phyloP scores from a whole-genome alignment of 163 green algal species.

The Coccomyxa subellipsoidea region DNA sequence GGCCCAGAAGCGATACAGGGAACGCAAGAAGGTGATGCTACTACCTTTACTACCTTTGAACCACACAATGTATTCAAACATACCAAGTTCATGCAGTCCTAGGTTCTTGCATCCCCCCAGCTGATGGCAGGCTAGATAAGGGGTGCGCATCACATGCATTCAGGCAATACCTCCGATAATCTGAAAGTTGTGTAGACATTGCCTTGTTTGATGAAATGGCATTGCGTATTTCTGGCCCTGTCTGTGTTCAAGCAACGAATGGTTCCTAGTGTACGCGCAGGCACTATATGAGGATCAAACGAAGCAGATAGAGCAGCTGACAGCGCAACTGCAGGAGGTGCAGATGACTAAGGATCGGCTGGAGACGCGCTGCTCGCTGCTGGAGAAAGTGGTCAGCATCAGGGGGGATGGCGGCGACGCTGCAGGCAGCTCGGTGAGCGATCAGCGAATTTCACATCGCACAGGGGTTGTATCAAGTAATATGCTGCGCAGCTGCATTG shows the following conservation, averaged over 20 bases:
- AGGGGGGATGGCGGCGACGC: background rate
- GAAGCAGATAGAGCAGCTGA: background rate
- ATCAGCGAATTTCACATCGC: background rate
- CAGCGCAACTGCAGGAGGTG: background rate
- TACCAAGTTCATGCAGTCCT: background rate
- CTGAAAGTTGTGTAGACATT: too few species aligned
- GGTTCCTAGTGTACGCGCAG: background rate
- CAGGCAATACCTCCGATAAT: too few species aligned
- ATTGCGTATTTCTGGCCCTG: too few species aligned
- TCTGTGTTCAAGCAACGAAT: too few species aligned
- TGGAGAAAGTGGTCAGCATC: conserved; percentile 4
- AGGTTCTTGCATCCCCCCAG: background rate
- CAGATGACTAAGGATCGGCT: background rate
- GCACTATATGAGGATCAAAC: background rate
- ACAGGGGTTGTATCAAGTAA: background rate
- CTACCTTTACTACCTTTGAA: background rate
- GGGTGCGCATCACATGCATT: too few species aligned
- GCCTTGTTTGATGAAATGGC: too few species aligned
- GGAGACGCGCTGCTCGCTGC: background rate
- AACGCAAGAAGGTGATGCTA: background rate
- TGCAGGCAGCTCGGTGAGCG: background rate
- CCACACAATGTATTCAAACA: too few species aligned
- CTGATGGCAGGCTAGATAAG: too few species aligned
- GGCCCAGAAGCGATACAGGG: background rate
- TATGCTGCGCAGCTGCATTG: background rate